These are phyloP conservation scores for Pseudogymnoascus sp. DNA, from an alignment of 2,329 filamentous ascomycete species.

Conservation along the genomic window DNA sequence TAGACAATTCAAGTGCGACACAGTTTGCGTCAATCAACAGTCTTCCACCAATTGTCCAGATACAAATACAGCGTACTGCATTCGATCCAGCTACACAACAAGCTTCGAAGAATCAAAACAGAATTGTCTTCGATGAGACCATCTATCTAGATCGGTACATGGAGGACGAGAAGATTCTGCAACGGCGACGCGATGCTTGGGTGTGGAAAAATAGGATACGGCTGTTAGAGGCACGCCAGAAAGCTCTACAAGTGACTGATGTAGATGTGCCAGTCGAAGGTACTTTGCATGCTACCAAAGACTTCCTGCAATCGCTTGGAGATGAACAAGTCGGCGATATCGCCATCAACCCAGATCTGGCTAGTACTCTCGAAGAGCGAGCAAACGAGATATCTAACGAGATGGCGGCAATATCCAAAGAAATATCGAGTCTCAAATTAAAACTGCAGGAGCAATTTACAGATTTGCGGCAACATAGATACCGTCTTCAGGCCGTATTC, in stretches of 20 bases:
- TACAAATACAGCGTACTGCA: constrained; percentile 77
- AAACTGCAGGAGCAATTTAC: constrained; percentile 47
- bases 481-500: constrained; percentile 83
- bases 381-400: constrained; percentile 37
- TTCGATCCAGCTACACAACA: constrained; percentile 53
- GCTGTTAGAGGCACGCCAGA: constrained; percentile 38
- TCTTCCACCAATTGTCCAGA: constrained; percentile 78
- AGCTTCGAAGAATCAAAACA: constrained; percentile 64
- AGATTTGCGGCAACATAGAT: constrained; percentile 56
- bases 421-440: constrained; percentile 35
- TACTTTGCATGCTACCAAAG: constrained; percentile 27
- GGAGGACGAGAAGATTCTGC: constrained; percentile 54
- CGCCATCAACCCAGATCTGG: constrained; percentile 34
- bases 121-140: constrained; percentile 68
- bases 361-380: constrained; percentile 36
- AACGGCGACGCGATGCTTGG: constrained; percentile 63
- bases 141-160: constrained; percentile 87
- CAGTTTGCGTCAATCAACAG: constrained; percentile 63
- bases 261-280: constrained; percentile 24
- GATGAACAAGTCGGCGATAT: constrained; percentile 35
- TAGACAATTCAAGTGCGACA: constrained; percentile 49
- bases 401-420: constrained; percentile 35
- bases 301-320: constrained; percentile 36
- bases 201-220: constrained; percentile 57
- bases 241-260: constrained; percentile 21